phyloP scores from a whole-genome alignment of 2,329 filamentous ascomycete species.

The Teratosphaeria zuluensis region DNA sequence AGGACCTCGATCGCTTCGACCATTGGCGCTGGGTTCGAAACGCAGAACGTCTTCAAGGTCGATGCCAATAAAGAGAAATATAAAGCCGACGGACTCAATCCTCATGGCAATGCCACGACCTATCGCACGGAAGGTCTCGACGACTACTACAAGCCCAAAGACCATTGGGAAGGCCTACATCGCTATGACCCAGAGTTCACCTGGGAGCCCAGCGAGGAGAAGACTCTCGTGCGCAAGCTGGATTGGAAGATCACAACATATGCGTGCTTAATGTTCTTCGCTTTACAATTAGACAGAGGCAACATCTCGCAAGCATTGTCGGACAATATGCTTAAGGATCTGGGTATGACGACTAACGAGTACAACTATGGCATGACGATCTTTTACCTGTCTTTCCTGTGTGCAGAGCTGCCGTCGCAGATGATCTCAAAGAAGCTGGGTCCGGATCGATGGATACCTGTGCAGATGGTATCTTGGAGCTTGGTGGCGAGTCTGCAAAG shows the following conservation, averaged over 20 bases:
- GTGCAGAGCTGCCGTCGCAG: constrained; percentile 29
- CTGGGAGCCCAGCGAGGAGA: constrained; percentile 50
- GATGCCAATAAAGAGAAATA: not conserved
- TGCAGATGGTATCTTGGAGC: constrained; percentile 34
- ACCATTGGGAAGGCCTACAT: constrained; percentile 47
- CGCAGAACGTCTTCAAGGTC: not conserved
- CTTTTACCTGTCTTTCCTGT: constrained; percentile 76
- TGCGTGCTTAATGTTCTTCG: constrained; percentile 48
- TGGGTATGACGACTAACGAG: constrained; percentile 40
- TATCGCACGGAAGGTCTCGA: constrained; percentile 74
- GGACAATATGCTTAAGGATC: constrained; percentile 39
- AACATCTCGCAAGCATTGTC: constrained; percentile 28
- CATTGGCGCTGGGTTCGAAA: not conserved
- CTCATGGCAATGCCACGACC: constrained; percentile 63
- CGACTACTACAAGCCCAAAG: constrained; percentile 89
- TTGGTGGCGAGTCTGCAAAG: constrained; percentile 30
- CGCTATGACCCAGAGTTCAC: constrained; percentile 48
- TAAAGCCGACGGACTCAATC: not conserved
- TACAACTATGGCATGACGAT: constrained; percentile 40
- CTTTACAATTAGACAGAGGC: constrained; percentile 47
- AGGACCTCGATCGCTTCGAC: not conserved
- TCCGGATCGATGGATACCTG: constrained; percentile 33
- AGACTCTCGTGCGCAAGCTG: constrained; percentile 45
- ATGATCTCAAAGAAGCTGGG: constrained; percentile 37
- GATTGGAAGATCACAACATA: constrained; percentile 39